These are phyloP conservation scores for Phytopythium aichiense DNA, from an alignment of 352 stramenopile genomes.

Conservation along the genomic window DNA sequence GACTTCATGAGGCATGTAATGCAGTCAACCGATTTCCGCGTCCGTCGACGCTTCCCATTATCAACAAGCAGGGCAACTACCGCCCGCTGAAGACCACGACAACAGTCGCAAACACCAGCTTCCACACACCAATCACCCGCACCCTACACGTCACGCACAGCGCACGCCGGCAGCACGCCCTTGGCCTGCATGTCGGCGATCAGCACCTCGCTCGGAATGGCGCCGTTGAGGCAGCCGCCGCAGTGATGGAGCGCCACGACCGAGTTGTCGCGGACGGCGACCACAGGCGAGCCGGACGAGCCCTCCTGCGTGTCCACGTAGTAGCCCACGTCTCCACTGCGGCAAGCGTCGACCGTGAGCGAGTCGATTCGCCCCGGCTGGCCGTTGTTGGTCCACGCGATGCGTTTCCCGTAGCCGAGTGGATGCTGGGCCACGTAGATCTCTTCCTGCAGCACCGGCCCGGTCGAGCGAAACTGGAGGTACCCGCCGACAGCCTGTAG, in stretches of 20 bases:
- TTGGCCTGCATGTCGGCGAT: background rate
- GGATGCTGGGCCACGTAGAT: slow-evolving; percentile 71
- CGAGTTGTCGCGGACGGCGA: slow-evolving; percentile 49
- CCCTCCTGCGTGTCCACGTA: slow-evolving; percentile 64
- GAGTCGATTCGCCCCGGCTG: slow-evolving; percentile 39
- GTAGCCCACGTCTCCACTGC: slow-evolving; percentile 57
- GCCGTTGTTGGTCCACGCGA: slow-evolving; percentile 38
- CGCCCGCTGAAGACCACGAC: background rate
- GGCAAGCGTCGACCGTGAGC: slow-evolving; percentile 34
- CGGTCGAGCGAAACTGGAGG: slow-evolving; percentile 43
- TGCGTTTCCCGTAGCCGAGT: slow-evolving; percentile 49
- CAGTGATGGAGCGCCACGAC: slow-evolving; percentile 75
- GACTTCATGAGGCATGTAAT: background rate
- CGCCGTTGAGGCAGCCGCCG: slow-evolving; percentile 69
- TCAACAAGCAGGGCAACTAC: background rate
- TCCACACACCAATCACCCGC: background rate
- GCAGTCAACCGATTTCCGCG: background rate
- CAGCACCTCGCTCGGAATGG: slow-evolving; percentile 20
- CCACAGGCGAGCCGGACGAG: slow-evolving; percentile 65
- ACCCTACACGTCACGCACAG: background rate
- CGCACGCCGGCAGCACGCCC: background rate
- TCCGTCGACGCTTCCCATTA: background rate
- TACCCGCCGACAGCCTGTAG: slow-evolving; percentile 46
- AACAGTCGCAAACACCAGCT: background rate
- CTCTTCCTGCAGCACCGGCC: slow-evolving; percentile 39